Conservation (phyloP, 768 basidiomycete genomes). For the Strobilomyces dryophilus region DNA sequence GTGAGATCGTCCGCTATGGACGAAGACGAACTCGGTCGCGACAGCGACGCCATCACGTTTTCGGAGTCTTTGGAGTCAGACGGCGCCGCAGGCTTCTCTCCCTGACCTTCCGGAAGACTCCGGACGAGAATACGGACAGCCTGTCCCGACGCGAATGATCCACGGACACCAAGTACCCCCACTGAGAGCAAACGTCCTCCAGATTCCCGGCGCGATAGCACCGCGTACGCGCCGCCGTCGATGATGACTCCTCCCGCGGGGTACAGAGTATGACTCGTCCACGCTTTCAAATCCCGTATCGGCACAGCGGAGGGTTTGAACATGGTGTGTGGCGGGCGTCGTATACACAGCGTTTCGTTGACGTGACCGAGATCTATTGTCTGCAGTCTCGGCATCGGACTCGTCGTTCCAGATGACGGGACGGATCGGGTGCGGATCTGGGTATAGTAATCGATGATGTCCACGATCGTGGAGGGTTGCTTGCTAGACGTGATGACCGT, state of each 20-base stretch:
- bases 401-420: slow-evolving; percentile 31
- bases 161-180: slow-evolving; percentile 83
- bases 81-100: slow-evolving; percentile 27
- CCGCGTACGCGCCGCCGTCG: slow-evolving; percentile 83
- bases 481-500: slow-evolving; percentile 89
- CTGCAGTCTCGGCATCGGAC: slow-evolving; percentile 24
- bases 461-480: slow-evolving; percentile 65
- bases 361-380: slow-evolving; percentile 24
- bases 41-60: slow-evolving; percentile 32
- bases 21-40: slow-evolving; percentile 36
- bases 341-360: slow-evolving; percentile 18
- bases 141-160: slow-evolving; percentile 90
- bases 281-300: slow-evolving; percentile 83
- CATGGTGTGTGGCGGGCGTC: slow-evolving; percentile 79
- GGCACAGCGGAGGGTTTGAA: slow-evolving; percentile 75
- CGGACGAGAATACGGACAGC: slow-evolving; percentile 81
- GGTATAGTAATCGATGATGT: slow-evolving; percentile 77
- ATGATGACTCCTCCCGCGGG: slow-evolving; percentile 88
- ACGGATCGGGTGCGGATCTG: slow-evolving; percentile 36
- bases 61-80: slow-evolving; percentile 18
- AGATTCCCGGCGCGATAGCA: slow-evolving; percentile 79
- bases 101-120: slow-evolving; percentile 26
- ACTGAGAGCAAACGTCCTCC: slow-evolving; percentile 91
- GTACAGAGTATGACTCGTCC: slow-evolving; percentile 94
- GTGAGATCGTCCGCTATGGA: slow-evolving; percentile 27